phyloP scores from a whole-genome alignment of 257 asterid species.

The Coffea eugenioides region DNA sequence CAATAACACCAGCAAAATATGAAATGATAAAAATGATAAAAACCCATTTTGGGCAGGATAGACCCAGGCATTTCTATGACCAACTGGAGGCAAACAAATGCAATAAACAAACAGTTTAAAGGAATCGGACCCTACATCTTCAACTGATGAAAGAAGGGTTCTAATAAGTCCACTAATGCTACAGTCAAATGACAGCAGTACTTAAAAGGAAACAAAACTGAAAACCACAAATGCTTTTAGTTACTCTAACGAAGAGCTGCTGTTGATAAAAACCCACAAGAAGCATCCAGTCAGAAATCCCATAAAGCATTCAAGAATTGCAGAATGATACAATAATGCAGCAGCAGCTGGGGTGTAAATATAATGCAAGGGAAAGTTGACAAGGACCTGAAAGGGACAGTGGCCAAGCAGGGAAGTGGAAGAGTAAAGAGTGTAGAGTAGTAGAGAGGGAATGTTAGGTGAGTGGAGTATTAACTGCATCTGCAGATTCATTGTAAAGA shows the following conservation, averaged over 20 bases:
- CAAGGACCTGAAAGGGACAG: constrained; percentile 16
- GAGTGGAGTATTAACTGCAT: constrained; percentile 19
- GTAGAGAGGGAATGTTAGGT: constrained; percentile 16
- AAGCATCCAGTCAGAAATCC: constrained; percentile 9
- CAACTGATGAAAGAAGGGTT: not conserved
- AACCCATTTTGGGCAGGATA: not conserved
- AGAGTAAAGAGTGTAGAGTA: not conserved
- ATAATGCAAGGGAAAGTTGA: constrained; percentile 11
- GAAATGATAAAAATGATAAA: not conserved
- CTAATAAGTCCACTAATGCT: not conserved
- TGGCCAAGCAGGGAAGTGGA: not conserved
- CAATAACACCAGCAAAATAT: not conserved
- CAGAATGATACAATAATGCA: constrained; percentile 6
- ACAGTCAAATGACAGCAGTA: not conserved
- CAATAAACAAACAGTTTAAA: not conserved
- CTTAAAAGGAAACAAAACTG: not conserved
- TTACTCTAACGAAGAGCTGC: not conserved
- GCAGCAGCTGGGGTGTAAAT: not conserved
- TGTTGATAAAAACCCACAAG: constrained; percentile 6
- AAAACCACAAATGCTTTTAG: not conserved
- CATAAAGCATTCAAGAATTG: constrained; percentile 13
- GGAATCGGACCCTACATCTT: constrained; percentile 4
- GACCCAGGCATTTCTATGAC: not conserved
- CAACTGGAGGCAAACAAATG: constrained; percentile 1
- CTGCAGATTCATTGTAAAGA: constrained; percentile 10